Evolutionary conservation across 176 grass and related monocot genomes (phyloP).

Genomic region (Aegilops umbellulata): DNA sequence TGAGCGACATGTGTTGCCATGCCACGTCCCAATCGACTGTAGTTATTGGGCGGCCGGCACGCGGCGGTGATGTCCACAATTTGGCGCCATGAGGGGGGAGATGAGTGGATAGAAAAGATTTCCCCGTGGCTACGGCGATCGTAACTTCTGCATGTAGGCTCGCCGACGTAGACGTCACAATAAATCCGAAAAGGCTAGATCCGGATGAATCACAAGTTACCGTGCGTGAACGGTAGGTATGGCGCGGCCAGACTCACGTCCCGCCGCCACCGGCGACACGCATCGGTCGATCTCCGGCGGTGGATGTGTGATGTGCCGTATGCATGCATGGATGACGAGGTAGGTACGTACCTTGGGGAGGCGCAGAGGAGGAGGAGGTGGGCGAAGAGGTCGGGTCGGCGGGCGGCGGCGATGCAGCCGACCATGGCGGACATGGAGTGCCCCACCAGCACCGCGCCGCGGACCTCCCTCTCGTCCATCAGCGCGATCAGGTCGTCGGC

Average conservation of each 20-base stretch:
- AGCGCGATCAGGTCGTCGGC: constrained; percentile 59
- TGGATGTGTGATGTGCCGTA: too few relatives aligned
- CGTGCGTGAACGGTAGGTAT: neutral
- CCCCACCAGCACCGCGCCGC: constrained; percentile 38
- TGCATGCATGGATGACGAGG: neutral
- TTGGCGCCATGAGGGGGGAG: neutral
- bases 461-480: constrained; percentile 42
- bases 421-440: constrained; percentile 87
- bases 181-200: neutral
- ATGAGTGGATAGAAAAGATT: neutral
- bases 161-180: neutral
- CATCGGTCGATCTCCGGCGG: neutral
- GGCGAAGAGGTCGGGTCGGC: constrained; percentile 61
- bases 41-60: neutral
- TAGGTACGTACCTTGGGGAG: constrained; percentile 49
- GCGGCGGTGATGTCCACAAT: neutral
- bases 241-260: too few relatives aligned
- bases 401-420: constrained; percentile 64
- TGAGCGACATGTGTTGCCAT: neutral
- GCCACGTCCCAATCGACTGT: neutral
- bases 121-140: neutral
- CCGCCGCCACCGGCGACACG: neutral
- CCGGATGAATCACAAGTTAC: neutral
- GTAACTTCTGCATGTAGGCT: neutral
- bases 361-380: constrained; percentile 71